Conservation (phyloP, 192 early-diverging fungal species). For the Coemansia sp. region DNA sequence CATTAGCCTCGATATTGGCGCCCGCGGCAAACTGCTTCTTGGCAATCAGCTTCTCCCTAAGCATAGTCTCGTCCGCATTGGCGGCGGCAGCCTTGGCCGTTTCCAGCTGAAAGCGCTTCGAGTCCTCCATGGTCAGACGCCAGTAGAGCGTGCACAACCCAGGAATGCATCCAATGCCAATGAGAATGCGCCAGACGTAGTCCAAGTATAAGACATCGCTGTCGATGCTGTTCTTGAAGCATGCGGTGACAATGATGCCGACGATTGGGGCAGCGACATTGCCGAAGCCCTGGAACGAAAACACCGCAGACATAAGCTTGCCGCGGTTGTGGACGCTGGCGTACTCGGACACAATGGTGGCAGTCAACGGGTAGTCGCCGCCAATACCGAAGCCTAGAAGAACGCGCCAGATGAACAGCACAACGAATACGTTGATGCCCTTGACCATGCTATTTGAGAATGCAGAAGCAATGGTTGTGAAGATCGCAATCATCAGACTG, state of each 20-base stretch:
- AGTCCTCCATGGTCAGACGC: constrained; percentile 90
- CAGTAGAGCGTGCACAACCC: constrained; percentile 84
- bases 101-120: constrained; percentile 71
- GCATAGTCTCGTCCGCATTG: constrained; percentile 52
- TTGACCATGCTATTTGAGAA: constrained; percentile 68
- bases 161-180: constrained; percentile 84
- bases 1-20: constrained; percentile 17
- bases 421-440: constrained; percentile 65
- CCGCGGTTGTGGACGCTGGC: constrained; percentile 77
- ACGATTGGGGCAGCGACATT: constrained; percentile 79
- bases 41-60: constrained; percentile 37
- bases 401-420: constrained; percentile 87
- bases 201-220: constrained; percentile 68
- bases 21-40: constrained; percentile 23
- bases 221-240: constrained; percentile 68
- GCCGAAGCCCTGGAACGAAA: constrained; percentile 93
- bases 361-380: constrained; percentile 93
- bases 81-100: constrained; percentile 38
- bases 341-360: constrained; percentile 92
- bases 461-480: constrained; percentile 78
- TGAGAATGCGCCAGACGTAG: constrained; percentile 88
- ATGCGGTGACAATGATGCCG: constrained; percentile 67
- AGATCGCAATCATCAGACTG: constrained; percentile 87
- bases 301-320: constrained; percentile 86
- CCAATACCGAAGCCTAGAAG: constrained; percentile 92